Percentiles rank a stretch among this genome's conserved stretches.
Conservation (phyloP, 1,139 yeast genomes). For the Sugiyamaella grinbergsii region DNA sequence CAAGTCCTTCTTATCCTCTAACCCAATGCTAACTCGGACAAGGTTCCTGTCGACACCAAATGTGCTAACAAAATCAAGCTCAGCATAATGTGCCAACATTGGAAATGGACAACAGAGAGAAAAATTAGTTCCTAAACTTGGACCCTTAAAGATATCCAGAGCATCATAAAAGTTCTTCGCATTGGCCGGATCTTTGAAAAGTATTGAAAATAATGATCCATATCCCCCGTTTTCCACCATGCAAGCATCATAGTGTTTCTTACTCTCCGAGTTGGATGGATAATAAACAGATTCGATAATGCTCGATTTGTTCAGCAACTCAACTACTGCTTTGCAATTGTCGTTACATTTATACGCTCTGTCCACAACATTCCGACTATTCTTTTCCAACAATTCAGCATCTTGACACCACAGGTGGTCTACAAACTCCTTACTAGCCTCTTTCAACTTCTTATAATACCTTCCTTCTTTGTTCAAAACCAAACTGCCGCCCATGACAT, state of each 20-base stretch:
- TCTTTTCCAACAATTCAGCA: slow-evolving; percentile 86
- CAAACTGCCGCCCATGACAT: slow-evolving; percentile 94
- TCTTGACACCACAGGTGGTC: slow-evolving; percentile 92
- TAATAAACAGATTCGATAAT: slow-evolving; percentile 64
- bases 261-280: slow-evolving; percentile 65
- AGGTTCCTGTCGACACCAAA: slow-evolving; percentile 85
- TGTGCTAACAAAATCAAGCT: slow-evolving; percentile 74
- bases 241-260: slow-evolving; percentile 67
- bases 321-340: slow-evolving; percentile 61
- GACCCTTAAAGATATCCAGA: slow-evolving; percentile 81
- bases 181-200: slow-evolving; percentile 64
- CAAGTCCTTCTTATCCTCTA: slow-evolving; percentile 48
- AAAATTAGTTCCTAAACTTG: slow-evolving; percentile 91
- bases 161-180: slow-evolving; percentile 78
- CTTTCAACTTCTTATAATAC: slow-evolving; percentile 56
- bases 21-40: slow-evolving; percentile 82
- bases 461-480: slow-evolving; percentile 72
- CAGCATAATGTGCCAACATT: slow-evolving; percentile 82
- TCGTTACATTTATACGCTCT: slow-evolving; percentile 68
- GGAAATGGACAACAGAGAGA: slow-evolving; percentile 92
- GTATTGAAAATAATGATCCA: slow-evolving; percentile 84
- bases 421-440: slow-evolving; percentile 58
- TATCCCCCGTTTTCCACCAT: slow-evolving; percentile 77
- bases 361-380: slow-evolving; percentile 80
- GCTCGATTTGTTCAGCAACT: slow-evolving; percentile 43